Conservation (phyloP, 257 asterid genomes). For the Solanum virginianum region DNA sequence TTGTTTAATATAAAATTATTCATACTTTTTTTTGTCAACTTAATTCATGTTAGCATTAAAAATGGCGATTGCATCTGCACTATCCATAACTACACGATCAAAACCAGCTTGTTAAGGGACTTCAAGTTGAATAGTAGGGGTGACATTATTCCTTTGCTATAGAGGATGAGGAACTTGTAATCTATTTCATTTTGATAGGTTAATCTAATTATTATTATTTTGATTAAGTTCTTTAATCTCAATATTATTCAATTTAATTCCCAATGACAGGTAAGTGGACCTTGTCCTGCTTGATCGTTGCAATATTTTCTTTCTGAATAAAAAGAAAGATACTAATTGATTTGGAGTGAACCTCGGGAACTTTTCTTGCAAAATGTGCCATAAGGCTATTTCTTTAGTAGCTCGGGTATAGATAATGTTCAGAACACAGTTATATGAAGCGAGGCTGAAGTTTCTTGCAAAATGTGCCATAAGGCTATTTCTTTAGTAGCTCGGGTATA, state of each 20-base stretch:
- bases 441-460: no score
- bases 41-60: no score
- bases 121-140: neutral
- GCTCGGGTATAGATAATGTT: no score
- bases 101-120: no score
- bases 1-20: no score
- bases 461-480: no score
- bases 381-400: neutral
- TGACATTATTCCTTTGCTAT: neutral
- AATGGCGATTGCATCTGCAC: no score
- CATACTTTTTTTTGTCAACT: no score
- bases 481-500: no score
- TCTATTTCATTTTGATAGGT: neutral
- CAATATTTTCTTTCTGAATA: neutral
- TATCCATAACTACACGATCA: no score
- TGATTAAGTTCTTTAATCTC: neutral
- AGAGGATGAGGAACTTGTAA: neutral
- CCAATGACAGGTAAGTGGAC: neutral
- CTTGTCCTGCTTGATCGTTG: neutral
- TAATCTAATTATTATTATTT: neutral
- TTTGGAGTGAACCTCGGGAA: neutral
- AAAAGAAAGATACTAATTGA: neutral
- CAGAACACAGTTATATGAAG: no score
- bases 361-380: neutral
- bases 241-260: neutral